Base-by-base conservation (phyloP, 2,329 filamentous ascomycete genomes). In the Helminthosporium solani region DNA sequence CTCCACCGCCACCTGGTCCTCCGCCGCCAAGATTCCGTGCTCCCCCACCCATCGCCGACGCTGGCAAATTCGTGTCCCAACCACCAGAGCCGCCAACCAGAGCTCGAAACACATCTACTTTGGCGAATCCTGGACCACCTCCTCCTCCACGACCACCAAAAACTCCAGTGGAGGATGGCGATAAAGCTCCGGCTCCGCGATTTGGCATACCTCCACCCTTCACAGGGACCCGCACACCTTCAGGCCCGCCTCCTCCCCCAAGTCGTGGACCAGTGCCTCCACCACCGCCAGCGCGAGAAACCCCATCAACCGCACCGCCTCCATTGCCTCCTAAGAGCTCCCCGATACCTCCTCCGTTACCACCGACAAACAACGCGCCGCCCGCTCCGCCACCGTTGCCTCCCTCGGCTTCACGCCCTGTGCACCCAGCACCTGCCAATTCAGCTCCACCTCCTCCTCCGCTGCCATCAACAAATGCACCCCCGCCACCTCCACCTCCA, bases 1-100 rank as follows among this genome's bases (percentile, higher is more conserved):
- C 89, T 11, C 82, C 85, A 15, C 88, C 89, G 5, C 82, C 85
- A 16, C 70, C 72, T 20, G 64, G 61, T 0, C 78, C 79, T 8
- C 80, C 84, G 18, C 80, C 85, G 41, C 82, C 83, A 7, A 80
- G 79, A 58, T 97, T 95, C 74, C 81, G 84, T 54, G 92, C 89
- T 7, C 94, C 94, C 36, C 94, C 94, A 27, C 88, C 92, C 2
- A 73, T 97, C 49, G 83, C 89, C 44, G 91, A 96, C 68, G 94
- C 94, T 47, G 94, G 94, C 30, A 95, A 89, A 70, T 94, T 83
- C 64, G 90, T 87, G 3, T 70, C 75, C 23, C 73, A 76, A 46
- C 76, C 75, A 16, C 65, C 75, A 11, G 61, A 70, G 25, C 72
- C 71, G 44, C 65, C 79, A 68, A 58, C 75, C 63, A 70, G 77